A percentile compares a stretch with the other conserved stretches of the same genome.
Conservation (phyloP, 2,329 filamentous ascomycete species). For the Microsporum ferrugineum region DNA sequence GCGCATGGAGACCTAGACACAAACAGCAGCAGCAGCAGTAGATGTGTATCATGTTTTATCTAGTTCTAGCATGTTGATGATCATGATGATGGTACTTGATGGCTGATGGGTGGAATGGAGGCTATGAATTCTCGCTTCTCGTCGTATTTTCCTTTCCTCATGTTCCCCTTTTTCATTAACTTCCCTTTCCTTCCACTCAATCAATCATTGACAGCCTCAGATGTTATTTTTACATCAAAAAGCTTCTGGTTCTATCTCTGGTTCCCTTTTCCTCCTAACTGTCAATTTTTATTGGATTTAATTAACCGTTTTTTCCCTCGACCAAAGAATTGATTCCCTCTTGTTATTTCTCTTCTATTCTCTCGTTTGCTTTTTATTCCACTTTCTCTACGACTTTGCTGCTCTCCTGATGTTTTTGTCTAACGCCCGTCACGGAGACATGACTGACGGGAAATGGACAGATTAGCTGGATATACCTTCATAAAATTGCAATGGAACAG, state of each 20-base stretch:
- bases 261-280: neutral
- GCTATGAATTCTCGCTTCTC: neutral
- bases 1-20: constrained; percentile 13
- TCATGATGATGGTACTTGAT: neutral
- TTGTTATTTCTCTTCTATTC: neutral
- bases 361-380: neutral
- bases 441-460: neutral
- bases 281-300: constrained; percentile 3
- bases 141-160: neutral
- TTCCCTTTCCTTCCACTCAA: neutral
- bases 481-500: neutral
- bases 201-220: neutral
- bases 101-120: neutral
- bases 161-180: neutral
- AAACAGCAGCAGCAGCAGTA: constrained; percentile 6
- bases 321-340: neutral
- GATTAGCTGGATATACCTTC: neutral
- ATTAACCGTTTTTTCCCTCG: neutral
- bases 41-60: constrained; percentile 2
- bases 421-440: neutral
- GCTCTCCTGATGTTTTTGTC: neutral
- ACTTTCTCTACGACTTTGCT: neutral
- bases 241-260: neutral
- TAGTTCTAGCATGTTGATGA: neutral
- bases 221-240: constrained; percentile 2